These are phyloP conservation scores for Neonothopanus nambi DNA, from an alignment of 1,284 basidiomycete genomes.

Conservation along the genomic window DNA sequence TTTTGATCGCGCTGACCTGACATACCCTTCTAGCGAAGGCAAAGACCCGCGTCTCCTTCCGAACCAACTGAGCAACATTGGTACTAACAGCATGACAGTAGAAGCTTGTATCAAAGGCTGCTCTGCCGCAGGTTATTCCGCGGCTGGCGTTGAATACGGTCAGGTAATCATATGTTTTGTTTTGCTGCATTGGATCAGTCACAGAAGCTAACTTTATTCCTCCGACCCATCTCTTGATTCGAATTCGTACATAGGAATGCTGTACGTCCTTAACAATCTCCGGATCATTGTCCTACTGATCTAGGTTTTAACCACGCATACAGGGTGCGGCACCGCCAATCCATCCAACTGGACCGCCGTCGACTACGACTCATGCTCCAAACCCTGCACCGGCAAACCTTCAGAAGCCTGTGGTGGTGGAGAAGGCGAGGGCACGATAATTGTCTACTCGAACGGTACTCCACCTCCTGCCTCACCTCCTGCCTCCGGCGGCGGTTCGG, in stretches of 20 bases:
- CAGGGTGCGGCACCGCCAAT: not conserved
- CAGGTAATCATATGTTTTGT: constrained; percentile 5
- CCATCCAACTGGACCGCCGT: not conserved
- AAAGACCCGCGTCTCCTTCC: constrained; percentile 3
- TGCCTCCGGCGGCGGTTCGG: not conserved
- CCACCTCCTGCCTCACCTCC: not conserved
- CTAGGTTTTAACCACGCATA: not conserved
- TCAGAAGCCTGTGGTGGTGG: constrained; percentile 3
- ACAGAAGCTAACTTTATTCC: not conserved
- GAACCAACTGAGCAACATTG: not conserved
- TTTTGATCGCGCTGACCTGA: not conserved
- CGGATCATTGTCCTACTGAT: not conserved
- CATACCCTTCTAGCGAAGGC: not conserved
- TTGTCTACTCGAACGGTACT: not conserved
- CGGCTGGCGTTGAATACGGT: constrained; percentile 3
- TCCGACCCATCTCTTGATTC: not conserved
- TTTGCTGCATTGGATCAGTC: not conserved
- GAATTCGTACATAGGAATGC: constrained; percentile 3
- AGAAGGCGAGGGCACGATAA: not conserved
- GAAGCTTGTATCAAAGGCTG: constrained; percentile 1
- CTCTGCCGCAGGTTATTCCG: not conserved
- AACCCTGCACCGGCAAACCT: not conserved
- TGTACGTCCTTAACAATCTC: not conserved
- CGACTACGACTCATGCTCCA: not conserved
- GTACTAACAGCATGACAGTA: constrained; percentile 1